These are phyloP conservation scores for Vanilla planifolia DNA, from an alignment of 106 monocot species.

Conservation along the genomic window DNA sequence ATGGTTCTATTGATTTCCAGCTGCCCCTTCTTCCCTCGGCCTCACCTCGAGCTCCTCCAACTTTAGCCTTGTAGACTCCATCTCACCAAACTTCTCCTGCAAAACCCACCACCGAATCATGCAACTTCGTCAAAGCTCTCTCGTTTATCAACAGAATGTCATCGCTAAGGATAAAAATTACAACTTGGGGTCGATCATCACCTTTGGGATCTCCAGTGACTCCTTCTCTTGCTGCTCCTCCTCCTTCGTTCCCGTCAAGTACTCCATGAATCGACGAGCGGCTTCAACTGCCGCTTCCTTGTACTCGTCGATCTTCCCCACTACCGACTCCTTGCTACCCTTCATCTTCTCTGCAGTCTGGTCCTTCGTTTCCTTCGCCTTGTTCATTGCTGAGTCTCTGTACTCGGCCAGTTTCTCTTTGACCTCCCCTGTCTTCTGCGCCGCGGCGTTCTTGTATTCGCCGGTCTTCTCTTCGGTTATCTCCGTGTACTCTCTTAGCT, in stretches of 20 bases:
- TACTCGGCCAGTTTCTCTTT: constrained; percentile 18
- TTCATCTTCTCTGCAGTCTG: constrained; percentile 15
- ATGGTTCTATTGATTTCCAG: too few relatives aligned
- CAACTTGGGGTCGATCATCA: not conserved
- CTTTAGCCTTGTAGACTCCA: constrained; percentile 25
- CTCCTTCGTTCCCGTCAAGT: constrained; percentile 15
- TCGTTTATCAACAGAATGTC: too few relatives aligned
- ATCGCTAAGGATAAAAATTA: not conserved
- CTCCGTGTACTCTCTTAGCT: constrained; percentile 14
- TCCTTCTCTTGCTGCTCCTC: constrained; percentile 2
- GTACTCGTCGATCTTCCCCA: constrained; percentile 19
- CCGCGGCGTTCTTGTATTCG: constrained; percentile 17
- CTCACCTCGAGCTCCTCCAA: constrained; percentile 27
- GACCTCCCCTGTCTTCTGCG: constrained; percentile 18
- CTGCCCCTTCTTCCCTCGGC: constrained; percentile 13
- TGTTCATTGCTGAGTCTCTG: constrained; percentile 11
- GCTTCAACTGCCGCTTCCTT: constrained; percentile 4
- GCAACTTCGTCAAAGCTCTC: too few relatives aligned
- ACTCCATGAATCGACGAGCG: constrained; percentile 11
- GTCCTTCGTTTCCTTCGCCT: constrained; percentile 22
- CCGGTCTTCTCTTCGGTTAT: constrained; percentile 11
- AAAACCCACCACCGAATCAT: not conserved
- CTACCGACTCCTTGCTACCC: constrained; percentile 1
- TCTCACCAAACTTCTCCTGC: constrained; percentile 31
- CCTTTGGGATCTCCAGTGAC: constrained; percentile 17